Conservation (phyloP, 441 rosid genomes). For the Erodium moschatum region DNA sequence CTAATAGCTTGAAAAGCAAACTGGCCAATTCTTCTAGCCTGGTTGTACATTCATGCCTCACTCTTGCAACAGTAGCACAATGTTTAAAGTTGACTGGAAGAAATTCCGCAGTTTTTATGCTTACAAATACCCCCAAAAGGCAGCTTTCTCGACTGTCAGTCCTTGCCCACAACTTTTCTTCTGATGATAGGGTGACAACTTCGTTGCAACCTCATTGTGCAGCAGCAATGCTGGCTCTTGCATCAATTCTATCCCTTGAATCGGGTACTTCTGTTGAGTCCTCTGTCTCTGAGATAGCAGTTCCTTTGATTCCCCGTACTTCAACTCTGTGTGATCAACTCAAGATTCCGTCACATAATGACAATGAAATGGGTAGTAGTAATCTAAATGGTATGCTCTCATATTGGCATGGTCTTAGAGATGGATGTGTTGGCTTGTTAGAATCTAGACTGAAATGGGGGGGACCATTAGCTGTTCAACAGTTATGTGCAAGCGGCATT, state of each 20-base stretch:
- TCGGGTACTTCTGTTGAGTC: slow-evolving; percentile 65
- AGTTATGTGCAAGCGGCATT: slow-evolving; percentile 75
- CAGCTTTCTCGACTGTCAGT: slow-evolving; percentile 74
- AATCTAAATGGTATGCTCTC: slow-evolving; percentile 37
- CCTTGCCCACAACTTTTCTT: slow-evolving; percentile 58
- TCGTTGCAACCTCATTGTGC: slow-evolving; percentile 61
- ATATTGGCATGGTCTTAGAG: slow-evolving; percentile 81
- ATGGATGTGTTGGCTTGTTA: slow-evolving; percentile 90
- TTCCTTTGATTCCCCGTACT: slow-evolving; percentile 85
- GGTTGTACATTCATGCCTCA: slow-evolving; percentile 56
- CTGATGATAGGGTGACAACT: slow-evolving; percentile 51
- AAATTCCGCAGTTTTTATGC: slow-evolving; percentile 76
- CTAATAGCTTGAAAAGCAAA: slow-evolving; percentile 47
- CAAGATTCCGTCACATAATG: slow-evolving; percentile 39
- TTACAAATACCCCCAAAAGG: slow-evolving; percentile 74
- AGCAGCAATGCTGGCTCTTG: slow-evolving; percentile 87
- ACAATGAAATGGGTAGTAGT: slow-evolving; percentile 30
- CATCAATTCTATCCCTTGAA: slow-evolving; percentile 90
- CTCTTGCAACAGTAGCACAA: slow-evolving; percentile 70
- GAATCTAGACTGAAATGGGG: slow-evolving; percentile 80
- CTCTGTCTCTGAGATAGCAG: slow-evolving; percentile 61
- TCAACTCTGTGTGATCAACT: slow-evolving; percentile 71
- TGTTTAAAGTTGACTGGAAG: slow-evolving; percentile 77
- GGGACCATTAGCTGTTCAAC: slow-evolving; percentile 78
- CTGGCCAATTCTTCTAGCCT: slow-evolving; percentile 44